Evolutionary conservation across 495 filamentous ascomycete species (phyloP).

Genomic region (Penicillium simplicissimum): DNA sequence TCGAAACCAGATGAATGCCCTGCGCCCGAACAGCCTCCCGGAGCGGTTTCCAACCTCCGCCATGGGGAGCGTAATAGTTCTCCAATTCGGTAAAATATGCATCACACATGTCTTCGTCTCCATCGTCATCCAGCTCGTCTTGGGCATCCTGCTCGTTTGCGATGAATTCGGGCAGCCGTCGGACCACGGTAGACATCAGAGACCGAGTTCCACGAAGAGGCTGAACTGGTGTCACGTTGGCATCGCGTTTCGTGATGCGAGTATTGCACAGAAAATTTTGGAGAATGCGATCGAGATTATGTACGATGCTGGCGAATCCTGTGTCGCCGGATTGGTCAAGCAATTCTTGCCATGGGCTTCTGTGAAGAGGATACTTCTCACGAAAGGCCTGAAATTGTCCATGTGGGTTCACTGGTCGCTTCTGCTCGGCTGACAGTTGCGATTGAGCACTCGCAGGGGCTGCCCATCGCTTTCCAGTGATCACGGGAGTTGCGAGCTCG

Average conservation of each 20-base stretch:
- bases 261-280: slow-evolving; percentile 44
- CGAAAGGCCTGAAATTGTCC: slow-evolving; percentile 20
- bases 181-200: slow-evolving; percentile 64
- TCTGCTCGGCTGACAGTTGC: slow-evolving; percentile 5
- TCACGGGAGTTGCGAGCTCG: slow-evolving; percentile 48
- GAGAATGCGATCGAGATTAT: slow-evolving; percentile 39
- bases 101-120: slow-evolving; percentile 49
- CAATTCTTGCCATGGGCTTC: slow-evolving; percentile 44
- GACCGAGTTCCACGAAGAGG: slow-evolving; percentile 46
- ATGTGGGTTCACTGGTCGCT: background rate
- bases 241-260: slow-evolving; percentile 12
- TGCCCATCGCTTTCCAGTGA: slow-evolving; percentile 40
- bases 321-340: slow-evolving; percentile 39
- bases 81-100: slow-evolving; percentile 70
- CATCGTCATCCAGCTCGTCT: slow-evolving; percentile 49
- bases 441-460: slow-evolving; percentile 20
- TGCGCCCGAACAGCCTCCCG: slow-evolving; percentile 66
- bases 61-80: slow-evolving; percentile 50
- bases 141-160: slow-evolving; percentile 57
- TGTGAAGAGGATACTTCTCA: slow-evolving; percentile 29
- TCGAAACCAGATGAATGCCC: slow-evolving; percentile 58
- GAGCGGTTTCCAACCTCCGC: slow-evolving; percentile 64
- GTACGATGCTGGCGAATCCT: slow-evolving; percentile 40
- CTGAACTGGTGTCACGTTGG: background rate
- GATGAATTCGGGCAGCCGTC: slow-evolving; percentile 65